Evolutionary conservation across 2,329 filamentous ascomycete species (phyloP).

Genomic region (Colletotrichum abscissum): DNA sequence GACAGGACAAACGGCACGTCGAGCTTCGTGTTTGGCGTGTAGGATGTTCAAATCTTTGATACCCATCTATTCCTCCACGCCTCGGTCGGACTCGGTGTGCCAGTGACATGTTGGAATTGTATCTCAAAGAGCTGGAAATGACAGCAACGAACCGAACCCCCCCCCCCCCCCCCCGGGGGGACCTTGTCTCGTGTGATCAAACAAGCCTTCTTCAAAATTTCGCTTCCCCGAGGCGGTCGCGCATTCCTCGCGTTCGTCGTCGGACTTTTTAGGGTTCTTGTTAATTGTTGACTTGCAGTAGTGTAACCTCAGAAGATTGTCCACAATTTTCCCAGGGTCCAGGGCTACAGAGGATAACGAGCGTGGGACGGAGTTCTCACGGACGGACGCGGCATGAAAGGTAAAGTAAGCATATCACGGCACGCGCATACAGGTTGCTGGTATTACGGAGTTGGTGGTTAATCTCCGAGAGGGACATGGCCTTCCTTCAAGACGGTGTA

Average conservation of each 20-base stretch:
- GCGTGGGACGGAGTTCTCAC: neutral
- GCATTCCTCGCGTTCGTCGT: neutral
- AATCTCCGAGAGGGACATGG: neutral
- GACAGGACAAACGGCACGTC: neutral
- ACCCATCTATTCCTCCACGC: neutral
- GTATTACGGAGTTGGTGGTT: neutral
- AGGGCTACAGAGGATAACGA: neutral
- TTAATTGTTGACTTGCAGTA: slow-evolving; percentile 12
- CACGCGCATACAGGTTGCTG: neutral
- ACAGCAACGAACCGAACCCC: no score
- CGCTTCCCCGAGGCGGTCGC: neutral
- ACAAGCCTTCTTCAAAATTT: neutral
- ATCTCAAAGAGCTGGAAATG: no score
- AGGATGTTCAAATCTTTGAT: neutral
- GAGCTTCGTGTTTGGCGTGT: neutral
- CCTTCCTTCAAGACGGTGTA: neutral
- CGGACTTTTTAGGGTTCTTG: neutral
- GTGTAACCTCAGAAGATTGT: neutral
- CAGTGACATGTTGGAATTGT: no score
- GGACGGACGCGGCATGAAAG: neutral
- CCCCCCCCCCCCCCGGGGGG: no score
- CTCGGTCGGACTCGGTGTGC: no score
- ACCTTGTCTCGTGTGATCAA: no score
- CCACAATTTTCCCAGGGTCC: slow-evolving; percentile 2
- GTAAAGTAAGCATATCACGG: neutral